Evolutionary conservation across 2,329 filamentous ascomycete species (phyloP).

Genomic region (Pseudogymnoascus sp.): DNA sequence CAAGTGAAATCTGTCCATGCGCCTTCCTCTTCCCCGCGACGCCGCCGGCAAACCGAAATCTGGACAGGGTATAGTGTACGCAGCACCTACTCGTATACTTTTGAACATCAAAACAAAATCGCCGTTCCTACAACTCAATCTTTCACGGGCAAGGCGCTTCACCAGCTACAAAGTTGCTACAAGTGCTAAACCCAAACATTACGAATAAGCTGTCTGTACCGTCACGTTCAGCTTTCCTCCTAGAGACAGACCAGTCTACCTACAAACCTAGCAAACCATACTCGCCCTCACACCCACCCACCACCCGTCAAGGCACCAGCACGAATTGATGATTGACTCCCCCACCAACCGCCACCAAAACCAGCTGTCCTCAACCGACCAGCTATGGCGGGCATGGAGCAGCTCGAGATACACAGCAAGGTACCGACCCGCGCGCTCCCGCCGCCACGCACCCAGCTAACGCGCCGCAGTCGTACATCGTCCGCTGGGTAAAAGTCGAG

Average conservation of each 20-base stretch:
- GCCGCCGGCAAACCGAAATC: neutral
- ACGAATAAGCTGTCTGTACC: neutral
- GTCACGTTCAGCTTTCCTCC: neutral
- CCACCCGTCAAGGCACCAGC: neutral
- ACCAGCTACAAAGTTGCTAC: neutral
- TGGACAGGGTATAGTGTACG: neutral
- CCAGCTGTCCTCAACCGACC: slow-evolving; percentile 11
- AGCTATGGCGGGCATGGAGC: slow-evolving; percentile 86
- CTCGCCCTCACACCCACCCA: neutral
- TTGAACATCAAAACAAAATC: neutral
- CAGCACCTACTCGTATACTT: neutral
- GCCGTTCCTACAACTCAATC: neutral
- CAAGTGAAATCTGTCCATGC: neutral
- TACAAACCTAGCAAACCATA: neutral
- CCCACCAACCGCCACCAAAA: neutral
- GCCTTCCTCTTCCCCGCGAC: neutral
- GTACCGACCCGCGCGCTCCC: slow-evolving; percentile 37
- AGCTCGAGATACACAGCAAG: slow-evolving; percentile 96
- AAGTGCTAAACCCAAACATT: neutral
- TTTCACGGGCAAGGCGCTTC: neutral
- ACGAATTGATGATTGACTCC: neutral
- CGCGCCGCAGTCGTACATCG: slow-evolving; percentile 74
- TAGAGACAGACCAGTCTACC: neutral
- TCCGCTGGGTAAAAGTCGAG: slow-evolving; percentile 91
- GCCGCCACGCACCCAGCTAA: neutral